Evolutionary conservation across 2,329 filamentous ascomycete species (phyloP).

Genomic region (Alternaria burnsii): DNA sequence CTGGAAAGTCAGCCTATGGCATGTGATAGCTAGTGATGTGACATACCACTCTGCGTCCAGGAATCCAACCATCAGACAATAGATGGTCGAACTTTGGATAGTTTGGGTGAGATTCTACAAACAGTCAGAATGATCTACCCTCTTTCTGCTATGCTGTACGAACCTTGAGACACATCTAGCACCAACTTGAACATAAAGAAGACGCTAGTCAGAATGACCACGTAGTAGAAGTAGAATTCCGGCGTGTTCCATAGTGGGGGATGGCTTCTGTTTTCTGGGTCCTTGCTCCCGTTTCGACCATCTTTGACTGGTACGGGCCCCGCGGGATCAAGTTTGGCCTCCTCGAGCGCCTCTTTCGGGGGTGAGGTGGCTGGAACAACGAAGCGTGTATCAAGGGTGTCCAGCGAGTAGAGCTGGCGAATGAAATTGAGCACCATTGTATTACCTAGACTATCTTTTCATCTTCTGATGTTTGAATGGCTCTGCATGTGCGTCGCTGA

Average conservation of each 20-base stretch:
- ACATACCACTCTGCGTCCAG: conserved; percentile 82
- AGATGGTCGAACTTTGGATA: conserved; percentile 77
- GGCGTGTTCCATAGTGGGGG: conserved; percentile 83
- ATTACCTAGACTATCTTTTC: conserved; percentile 29
- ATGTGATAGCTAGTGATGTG: neutral
- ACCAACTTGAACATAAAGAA: conserved; percentile 93
- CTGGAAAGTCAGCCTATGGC: conserved; percentile 52
- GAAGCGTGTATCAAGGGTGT: conserved; percentile 76
- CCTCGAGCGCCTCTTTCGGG: conserved; percentile 53
- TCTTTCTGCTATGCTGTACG: conserved; percentile 3
- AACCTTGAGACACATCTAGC: conserved; percentile 85
- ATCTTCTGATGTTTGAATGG: conserved; percentile 20
- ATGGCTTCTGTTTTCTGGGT: conserved; percentile 56
- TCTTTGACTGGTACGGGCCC: conserved; percentile 38
- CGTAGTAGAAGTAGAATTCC: conserved; percentile 85
- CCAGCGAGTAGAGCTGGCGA: conserved; percentile 67
- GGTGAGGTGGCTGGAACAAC: conserved; percentile 74
- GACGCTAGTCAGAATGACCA: conserved; percentile 71
- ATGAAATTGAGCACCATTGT: conserved; percentile 57
- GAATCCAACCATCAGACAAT: conserved; percentile 87
- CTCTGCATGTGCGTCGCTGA: conserved; percentile 2
- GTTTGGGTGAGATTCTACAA: conserved; percentile 77
- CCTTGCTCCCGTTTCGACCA: conserved; percentile 33
- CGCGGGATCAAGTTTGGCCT: conserved; percentile 45
- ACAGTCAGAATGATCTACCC: conserved; percentile 9